Evolutionary conservation across 2,329 filamentous ascomycete species (phyloP).

Genomic region (Botrytis fragariae): DNA sequence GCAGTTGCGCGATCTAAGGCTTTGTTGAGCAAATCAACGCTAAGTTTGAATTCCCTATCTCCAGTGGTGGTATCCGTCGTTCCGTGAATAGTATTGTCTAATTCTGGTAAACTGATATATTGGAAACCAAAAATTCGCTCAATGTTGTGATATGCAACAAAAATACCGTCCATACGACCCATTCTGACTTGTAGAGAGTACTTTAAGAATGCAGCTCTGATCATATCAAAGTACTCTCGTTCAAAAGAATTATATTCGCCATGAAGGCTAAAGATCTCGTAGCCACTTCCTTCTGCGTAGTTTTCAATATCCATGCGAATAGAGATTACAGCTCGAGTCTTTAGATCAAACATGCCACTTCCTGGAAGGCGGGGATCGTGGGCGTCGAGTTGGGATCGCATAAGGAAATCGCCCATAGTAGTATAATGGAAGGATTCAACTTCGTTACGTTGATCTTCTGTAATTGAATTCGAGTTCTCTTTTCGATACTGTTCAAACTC

Average conservation of each 20-base stretch:
- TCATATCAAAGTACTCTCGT: slow-evolving; percentile 96
- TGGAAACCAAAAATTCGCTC: slow-evolving; percentile 97
- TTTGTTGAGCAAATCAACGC: slow-evolving; percentile 74
- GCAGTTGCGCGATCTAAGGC: slow-evolving; percentile 71
- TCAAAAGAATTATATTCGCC: slow-evolving; percentile 91
- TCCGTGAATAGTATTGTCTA: slow-evolving; percentile 89
- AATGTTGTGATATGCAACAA: slow-evolving; percentile 94
- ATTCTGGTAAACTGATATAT: slow-evolving; percentile 81
- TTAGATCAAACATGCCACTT: slow-evolving; percentile 92
- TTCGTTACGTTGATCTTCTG: slow-evolving; percentile 67
- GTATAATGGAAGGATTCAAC: slow-evolving; percentile 87
- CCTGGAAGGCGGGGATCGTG: slow-evolving; percentile 83
- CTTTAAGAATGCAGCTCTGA: slow-evolving; percentile 88
- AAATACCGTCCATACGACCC: slow-evolving; percentile 98
- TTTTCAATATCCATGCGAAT: slow-evolving; percentile 82
- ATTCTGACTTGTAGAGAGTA: slow-evolving; percentile 96
- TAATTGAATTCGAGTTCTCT: slow-evolving; percentile 63
- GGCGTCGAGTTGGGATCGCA: slow-evolving; percentile 93
- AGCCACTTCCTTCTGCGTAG: slow-evolving; percentile 74
- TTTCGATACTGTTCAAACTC: slow-evolving; percentile 84
- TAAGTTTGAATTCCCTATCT: slow-evolving; percentile 81
- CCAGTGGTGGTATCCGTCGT: slow-evolving; percentile 65
- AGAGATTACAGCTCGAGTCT: slow-evolving; percentile 87
- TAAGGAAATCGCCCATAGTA: slow-evolving; percentile 79
- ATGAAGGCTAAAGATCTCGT: slow-evolving; percentile 74